Evolutionary conservation across 140 eudicot species (phyloP).

Genomic region (Bidens hawaiensis): DNA sequence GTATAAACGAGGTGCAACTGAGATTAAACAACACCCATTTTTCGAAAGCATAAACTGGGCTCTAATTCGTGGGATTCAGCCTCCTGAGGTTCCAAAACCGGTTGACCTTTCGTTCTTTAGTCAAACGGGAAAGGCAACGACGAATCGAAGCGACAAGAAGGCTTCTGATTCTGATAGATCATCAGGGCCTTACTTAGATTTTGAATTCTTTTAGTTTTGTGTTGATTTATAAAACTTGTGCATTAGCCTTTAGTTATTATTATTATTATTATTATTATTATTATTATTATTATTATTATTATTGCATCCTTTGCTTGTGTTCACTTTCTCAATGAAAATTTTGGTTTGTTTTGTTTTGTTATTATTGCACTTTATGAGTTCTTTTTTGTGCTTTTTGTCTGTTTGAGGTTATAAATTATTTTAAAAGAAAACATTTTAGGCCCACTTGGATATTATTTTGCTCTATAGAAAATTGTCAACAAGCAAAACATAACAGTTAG

Average conservation of each 20-base stretch:
- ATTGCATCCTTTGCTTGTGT: slow-evolving; percentile 14
- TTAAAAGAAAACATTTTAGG: slow-evolving; percentile 15
- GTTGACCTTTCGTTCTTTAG: slow-evolving; percentile 55
- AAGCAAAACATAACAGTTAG: slow-evolving; percentile 31
- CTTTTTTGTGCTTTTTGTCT: slow-evolving; percentile 22
- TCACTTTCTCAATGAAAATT: slow-evolving; percentile 37
- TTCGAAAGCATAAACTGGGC: slow-evolving; percentile 89
- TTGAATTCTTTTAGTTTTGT: slow-evolving; percentile 70
- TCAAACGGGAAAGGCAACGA: slow-evolving; percentile 53
- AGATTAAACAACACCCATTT: slow-evolving; percentile 90
- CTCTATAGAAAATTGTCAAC: slow-evolving; percentile 32
- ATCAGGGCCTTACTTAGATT: slow-evolving; percentile 89
- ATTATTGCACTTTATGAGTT: slow-evolving; percentile 27
- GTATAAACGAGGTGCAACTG: slow-evolving; percentile 87
- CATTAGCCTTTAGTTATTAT: slow-evolving; percentile 8
- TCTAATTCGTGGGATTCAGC: slow-evolving; percentile 67
- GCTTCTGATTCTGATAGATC: slow-evolving; percentile 71
- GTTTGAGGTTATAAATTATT: slow-evolving; percentile 12
- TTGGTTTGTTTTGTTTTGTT: slow-evolving; percentile 18
- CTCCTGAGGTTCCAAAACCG: slow-evolving; percentile 87
- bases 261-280: too few relatives aligned
- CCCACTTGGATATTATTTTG: slow-evolving; percentile 24
- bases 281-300: too few relatives aligned
- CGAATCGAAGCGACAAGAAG: slow-evolving; percentile 42
- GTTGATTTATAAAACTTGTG: slow-evolving; percentile 7